A percentile compares a stretch with the other conserved stretches of the same genome.
These are phyloP conservation scores for Colletotrichum noveboracense DNA, from an alignment of 2,329 filamentous ascomycete species.

Conservation along the genomic window DNA sequence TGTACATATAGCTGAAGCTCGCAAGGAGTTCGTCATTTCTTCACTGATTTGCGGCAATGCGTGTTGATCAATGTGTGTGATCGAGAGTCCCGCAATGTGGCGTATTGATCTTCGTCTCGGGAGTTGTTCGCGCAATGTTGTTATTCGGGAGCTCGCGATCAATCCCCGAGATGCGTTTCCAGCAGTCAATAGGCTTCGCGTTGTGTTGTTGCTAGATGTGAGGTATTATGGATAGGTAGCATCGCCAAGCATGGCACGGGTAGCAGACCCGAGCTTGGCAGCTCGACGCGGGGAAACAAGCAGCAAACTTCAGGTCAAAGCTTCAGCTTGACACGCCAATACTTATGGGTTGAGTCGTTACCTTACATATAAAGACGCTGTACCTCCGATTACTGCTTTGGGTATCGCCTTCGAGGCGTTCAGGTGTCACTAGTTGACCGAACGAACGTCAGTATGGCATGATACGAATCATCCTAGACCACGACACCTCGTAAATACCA, in stretches of 20 bases:
- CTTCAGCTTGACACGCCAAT: neutral
- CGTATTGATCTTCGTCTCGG: neutral
- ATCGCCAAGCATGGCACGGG: neutral
- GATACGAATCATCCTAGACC: neutral
- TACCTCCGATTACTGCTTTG: neutral
- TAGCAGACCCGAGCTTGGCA: neutral
- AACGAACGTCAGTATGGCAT: neutral
- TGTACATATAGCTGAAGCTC: neutral
- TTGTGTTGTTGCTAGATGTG: neutral
- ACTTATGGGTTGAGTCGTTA: neutral
- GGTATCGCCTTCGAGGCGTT: neutral
- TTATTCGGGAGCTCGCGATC: neutral
- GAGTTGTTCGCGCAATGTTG: neutral
- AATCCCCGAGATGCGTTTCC: neutral
- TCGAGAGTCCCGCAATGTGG: neutral
- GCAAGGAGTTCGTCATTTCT: neutral
- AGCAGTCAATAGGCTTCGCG: neutral
- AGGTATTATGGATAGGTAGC: neutral
- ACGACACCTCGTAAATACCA: neutral
- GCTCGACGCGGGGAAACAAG: neutral
- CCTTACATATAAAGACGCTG: fast-evolving
- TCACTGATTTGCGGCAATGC: neutral
- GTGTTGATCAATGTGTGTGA: neutral
- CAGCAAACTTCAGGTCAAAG: neutral
- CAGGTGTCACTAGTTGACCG: neutral